Evolutionary conservation across 2,329 filamentous ascomycete species (phyloP), one percentile per base, ranked within the genome.

Genomic region (Penicillium sp.): DNA sequence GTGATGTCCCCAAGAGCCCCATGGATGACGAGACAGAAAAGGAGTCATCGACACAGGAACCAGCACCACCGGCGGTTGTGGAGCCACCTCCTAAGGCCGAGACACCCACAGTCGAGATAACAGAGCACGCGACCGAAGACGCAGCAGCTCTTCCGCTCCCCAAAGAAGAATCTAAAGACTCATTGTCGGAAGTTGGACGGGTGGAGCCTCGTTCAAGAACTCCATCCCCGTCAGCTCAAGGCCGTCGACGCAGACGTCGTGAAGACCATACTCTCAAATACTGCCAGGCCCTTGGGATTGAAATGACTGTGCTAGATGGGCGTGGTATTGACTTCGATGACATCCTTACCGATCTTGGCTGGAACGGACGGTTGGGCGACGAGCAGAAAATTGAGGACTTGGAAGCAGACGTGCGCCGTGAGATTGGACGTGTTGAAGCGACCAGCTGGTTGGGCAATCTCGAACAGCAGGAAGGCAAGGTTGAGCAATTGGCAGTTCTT

Each of bases 341-440:
- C 56, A 86, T 91, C 73, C 80, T 97, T 27, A 87, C 90, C 58
- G 90, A 95, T 67, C 90, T 96, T 68, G 91, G 91, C 27, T 97
- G 91, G 91, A 86, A 90, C 18, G 90, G 88, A 41, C 85, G 87
- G 42, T 82, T 90, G 58, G 86, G 91, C 70, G 85, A 89, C 46
- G 79, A 85, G 39, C 86, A 88, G 58, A 89, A 85, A 54, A 85
- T 93, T 48, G 90, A 95, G 44, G 85, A 90, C 46, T 81, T 97
- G 67, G 90, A 92, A 73, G 79, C 83, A 10, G 91, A 96, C 58
- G 81, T 97, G 49, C 90, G 93, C 46, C 85, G 91, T 55, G 92
- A 97, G 68, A 84, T 97, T 51, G 91, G 91, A 58, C 89, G 91
- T 60, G 89, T 93, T 2, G 93, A 97, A 74, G 92, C 92, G 43